Conservation (phyloP, 257 asterid genomes). For the Jacaranda mimosifolia region DNA sequence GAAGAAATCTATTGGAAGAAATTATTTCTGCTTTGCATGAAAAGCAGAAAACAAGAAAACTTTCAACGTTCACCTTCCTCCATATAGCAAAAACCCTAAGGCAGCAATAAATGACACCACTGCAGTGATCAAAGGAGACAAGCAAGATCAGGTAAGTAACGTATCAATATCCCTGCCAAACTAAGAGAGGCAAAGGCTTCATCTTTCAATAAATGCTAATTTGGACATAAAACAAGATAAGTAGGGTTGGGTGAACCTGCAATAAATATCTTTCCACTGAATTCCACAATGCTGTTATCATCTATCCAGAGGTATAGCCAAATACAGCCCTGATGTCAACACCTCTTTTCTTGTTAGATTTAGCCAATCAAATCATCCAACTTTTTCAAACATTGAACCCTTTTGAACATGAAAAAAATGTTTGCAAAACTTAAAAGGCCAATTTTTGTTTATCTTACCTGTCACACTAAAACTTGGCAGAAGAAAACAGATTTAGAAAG, state of each 20-base stretch:
- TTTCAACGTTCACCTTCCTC: constrained; percentile 78
- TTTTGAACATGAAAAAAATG: background rate
- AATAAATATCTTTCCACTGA: constrained; percentile 83
- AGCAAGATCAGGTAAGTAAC: constrained; percentile 37
- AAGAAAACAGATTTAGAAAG: constrained; percentile 3
- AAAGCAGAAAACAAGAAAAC: constrained; percentile 15
- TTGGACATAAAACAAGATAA: constrained; percentile 27
- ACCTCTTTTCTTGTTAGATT: constrained; percentile 31
- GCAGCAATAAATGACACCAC: constrained; percentile 92
- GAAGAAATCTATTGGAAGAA: constrained; percentile 17
- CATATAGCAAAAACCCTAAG: constrained; percentile 87
- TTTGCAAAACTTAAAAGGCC: background rate
- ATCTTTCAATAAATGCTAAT: constrained; percentile 21
- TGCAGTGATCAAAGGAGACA: constrained; percentile 55
- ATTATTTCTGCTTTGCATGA: constrained; percentile 18
- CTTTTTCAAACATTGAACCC: background rate
- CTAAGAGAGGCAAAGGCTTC: constrained; percentile 29
- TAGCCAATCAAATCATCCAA: constrained; percentile 24
- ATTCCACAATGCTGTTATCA: constrained; percentile 69
- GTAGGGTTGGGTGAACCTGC: constrained; percentile 64
- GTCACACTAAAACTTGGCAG: background rate
- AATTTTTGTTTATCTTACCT: constrained; percentile 1
- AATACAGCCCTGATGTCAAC: constrained; percentile 65
- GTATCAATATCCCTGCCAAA: constrained; percentile 5
- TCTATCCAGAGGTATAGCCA: constrained; percentile 86